These are phyloP conservation scores for Hypocrella siamensis DNA, from an alignment of 2,329 filamentous ascomycete genomes.

Conservation along the genomic window DNA sequence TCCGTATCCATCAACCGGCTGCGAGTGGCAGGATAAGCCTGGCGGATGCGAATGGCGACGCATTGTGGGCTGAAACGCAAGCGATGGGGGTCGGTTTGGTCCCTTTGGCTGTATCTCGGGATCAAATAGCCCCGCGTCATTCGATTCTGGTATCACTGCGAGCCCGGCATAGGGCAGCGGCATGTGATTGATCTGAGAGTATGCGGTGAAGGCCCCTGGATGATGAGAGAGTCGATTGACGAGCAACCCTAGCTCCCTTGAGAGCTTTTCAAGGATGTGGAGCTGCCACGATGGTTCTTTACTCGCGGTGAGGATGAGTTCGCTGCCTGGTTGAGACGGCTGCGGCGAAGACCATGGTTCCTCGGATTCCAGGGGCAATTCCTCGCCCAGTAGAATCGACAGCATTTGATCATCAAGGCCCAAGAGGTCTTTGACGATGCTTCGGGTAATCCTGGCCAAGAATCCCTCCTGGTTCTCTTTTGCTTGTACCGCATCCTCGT, in stretches of 20 bases:
- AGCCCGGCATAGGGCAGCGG: slow-evolving; percentile 67
- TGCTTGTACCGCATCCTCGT: slow-evolving; percentile 28
- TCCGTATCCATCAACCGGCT: slow-evolving; percentile 7
- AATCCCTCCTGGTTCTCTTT: slow-evolving; percentile 48
- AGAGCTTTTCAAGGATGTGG: slow-evolving; percentile 67
- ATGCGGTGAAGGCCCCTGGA: slow-evolving; percentile 78
- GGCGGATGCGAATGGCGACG: slow-evolving; percentile 19
- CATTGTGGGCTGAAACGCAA: slow-evolving; percentile 34
- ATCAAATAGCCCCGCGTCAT: slow-evolving; percentile 15
- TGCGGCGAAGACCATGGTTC: slow-evolving; percentile 30
- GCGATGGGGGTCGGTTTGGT: slow-evolving; percentile 10
- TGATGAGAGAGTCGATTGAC: slow-evolving; percentile 68
- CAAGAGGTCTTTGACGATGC: slow-evolving; percentile 76
- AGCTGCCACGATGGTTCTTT: slow-evolving; percentile 51
- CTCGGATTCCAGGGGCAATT: slow-evolving; percentile 39
- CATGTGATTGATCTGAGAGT: slow-evolving; percentile 47
- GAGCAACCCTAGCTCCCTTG: slow-evolving; percentile 70
- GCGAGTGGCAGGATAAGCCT: slow-evolving; percentile 16
- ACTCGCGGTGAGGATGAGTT: slow-evolving; percentile 13
- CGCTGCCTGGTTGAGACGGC: slow-evolving; percentile 19
- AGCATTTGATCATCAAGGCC: slow-evolving; percentile 79
- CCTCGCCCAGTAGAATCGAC: slow-evolving; percentile 75
- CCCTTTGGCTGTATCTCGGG: slow-evolving; percentile 10
- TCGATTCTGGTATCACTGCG: slow-evolving; percentile 43
- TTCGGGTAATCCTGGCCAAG: slow-evolving; percentile 68